Conservation (phyloP, 1,139 yeast genomes). For the Saccharomyces hybrid region DNA sequence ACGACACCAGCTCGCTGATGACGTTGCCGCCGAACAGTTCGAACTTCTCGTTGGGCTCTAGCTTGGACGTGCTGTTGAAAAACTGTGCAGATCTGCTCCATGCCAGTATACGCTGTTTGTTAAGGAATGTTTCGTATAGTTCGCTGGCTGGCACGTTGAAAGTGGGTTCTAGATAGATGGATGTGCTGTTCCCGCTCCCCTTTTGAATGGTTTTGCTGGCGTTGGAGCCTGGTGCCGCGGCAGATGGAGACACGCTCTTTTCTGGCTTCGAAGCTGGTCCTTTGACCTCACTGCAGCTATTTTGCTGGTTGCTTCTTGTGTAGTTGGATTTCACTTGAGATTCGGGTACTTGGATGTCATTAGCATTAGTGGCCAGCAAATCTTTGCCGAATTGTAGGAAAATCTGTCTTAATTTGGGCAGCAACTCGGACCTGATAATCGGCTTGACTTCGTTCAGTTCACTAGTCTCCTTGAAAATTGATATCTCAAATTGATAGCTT, state of each 20-base stretch:
- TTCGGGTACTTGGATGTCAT: slow-evolving; percentile 75
- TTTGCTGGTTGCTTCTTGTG: slow-evolving; percentile 57
- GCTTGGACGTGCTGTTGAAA: slow-evolving; percentile 8
- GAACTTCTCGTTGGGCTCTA: slow-evolving; percentile 52
- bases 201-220: slow-evolving; percentile 25
- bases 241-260: slow-evolving; percentile 12
- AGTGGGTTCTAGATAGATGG: slow-evolving; percentile 66
- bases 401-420: slow-evolving; percentile 59
- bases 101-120: slow-evolving; percentile 69
- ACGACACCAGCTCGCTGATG: slow-evolving; percentile 56
- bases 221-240: slow-evolving; percentile 13
- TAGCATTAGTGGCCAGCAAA: slow-evolving; percentile 66
- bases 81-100: slow-evolving; percentile 68
- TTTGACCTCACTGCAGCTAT: slow-evolving; percentile 21
- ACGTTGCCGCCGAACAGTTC: slow-evolving; percentile 86
- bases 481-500: slow-evolving; percentile 76
- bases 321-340: slow-evolving; percentile 59
- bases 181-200: slow-evolving; percentile 54
- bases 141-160: slow-evolving; percentile 87
- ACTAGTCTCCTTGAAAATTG: slow-evolving; percentile 52
- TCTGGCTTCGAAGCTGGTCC: slow-evolving; percentile 12
- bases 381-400: slow-evolving; percentile 68
- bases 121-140: slow-evolving; percentile 65
- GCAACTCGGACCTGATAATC: slow-evolving; percentile 49
- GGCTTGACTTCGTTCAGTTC: slow-evolving; percentile 46